Evolutionary conservation across 1,139 yeast species (phyloP), one percentile per base, ranked within the genome.

Genomic region (Candida tetrigidarum): DNA sequence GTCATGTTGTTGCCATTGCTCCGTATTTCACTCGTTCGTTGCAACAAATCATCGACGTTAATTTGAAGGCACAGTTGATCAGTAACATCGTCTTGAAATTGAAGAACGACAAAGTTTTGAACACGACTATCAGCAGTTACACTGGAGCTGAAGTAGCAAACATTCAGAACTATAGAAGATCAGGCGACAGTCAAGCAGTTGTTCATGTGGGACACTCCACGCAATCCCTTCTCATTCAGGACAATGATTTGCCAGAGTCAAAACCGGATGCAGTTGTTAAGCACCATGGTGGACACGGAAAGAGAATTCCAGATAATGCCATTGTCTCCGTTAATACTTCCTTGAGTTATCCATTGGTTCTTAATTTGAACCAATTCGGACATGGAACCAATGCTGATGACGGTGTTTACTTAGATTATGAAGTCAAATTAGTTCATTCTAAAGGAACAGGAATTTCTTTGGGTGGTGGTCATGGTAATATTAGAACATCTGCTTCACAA

Each of bases 21-120:
- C 67, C 71, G 18, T 76, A 78, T 34, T 61, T 54, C 37, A 49
- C 68, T 12, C 67, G 67, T 7, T 48, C 61, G 7, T 55, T 74
- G 37, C 63, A 58, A 28, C 81, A 76, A 55, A 56, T 74, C 22
- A 63, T 75, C 16, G 50, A 52, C 26, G 71, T 71, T 12, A 52
- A 57, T 1, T 71, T 71, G 43, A 42, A 52, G 3, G 68, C 71
- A 16, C 56, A 53, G 20, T 47, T 74, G 27, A 49, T 59, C 11
- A 62, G 77, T 32, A 52, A 58, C 11, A 54, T 77, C 39, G 57
- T 57, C 14, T 71, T 68, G 48, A 58, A 62, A 6, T 66, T 76
- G 39, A 54, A 54, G 20, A 63, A 69, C 53, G 79, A 78, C 7
- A 51, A 66, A 3, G 43, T 50, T 12, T 44, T 67, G 29, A 59